Conservation (phyloP, 177 flowering plant genomes). For the Vitis hybrid region DNA sequence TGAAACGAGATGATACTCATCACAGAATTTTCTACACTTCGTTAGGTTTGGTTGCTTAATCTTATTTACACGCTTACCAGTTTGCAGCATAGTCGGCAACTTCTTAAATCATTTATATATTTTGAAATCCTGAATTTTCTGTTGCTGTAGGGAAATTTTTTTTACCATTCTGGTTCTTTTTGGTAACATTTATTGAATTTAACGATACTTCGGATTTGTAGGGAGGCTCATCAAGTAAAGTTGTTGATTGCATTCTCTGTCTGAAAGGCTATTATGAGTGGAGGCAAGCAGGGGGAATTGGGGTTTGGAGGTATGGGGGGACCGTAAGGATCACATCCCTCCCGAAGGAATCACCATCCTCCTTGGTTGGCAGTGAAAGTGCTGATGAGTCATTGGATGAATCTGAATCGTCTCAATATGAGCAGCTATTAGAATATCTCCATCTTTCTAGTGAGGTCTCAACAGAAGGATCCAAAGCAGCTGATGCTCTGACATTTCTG, state of each 20-base stretch:
- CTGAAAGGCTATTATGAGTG: constrained; percentile 81
- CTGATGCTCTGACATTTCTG: constrained; percentile 48
- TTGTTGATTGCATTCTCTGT: constrained; percentile 82
- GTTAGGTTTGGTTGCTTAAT: no score
- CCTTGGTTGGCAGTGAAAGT: constrained; percentile 50
- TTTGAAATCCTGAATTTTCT: no score
- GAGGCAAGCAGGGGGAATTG: constrained; percentile 78
- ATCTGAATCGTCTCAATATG: constrained; percentile 49
- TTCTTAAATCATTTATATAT: no score
- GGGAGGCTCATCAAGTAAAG: constrained; percentile 76
- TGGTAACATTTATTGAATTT: constrained; percentile 4
- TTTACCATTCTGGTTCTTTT: neutral
- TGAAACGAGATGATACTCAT: no score
- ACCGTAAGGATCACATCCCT: constrained; percentile 59
- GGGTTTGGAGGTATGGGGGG: constrained; percentile 86
- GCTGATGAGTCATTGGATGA: constrained; percentile 61
- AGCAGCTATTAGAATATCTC: constrained; percentile 57
- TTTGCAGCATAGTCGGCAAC: no score
- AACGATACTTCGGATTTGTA: constrained; percentile 15
- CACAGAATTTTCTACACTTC: no score
- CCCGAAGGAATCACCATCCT: constrained; percentile 49
- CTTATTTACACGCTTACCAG: no score
- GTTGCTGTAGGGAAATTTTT: no score
- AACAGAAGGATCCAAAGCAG: constrained; percentile 54
- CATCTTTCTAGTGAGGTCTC: constrained; percentile 52